A percentile compares a stretch with the other conserved stretches of the same genome.
These are phyloP conservation scores for Asterella californica DNA, from an alignment of 225 moss, liverwort and hornwort genomes.

Conservation along the genomic window DNA sequence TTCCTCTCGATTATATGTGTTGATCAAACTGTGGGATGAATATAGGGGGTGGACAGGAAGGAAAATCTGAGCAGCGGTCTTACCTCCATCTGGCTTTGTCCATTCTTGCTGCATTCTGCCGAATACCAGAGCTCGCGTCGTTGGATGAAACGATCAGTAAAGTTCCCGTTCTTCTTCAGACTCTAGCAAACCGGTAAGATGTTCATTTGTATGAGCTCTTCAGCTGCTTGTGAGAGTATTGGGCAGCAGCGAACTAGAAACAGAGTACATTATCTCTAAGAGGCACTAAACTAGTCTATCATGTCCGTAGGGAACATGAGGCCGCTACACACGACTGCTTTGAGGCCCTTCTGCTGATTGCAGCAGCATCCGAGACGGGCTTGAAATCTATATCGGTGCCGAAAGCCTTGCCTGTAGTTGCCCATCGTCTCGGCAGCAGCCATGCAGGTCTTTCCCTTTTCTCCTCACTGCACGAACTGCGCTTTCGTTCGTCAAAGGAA, in stretches of 20 bases:
- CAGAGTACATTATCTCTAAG: neutral
- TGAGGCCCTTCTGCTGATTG: conserved; percentile 79
- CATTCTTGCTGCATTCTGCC: conserved; percentile 84
- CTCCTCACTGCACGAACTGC: neutral
- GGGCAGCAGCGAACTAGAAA: neutral
- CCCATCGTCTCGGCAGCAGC: conserved; percentile 55
- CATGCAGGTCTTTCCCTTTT: conserved; percentile 48
- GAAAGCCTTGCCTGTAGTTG: conserved; percentile 45
- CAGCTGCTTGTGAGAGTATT: neutral
- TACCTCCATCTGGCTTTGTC: conserved; percentile 82
- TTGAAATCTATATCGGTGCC: conserved; percentile 45
- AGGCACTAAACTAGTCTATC: neutral
- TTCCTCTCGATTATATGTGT: neutral
- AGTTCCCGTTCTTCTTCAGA: conserved; percentile 75
- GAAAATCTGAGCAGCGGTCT: conserved; percentile 41
- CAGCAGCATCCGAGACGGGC: conserved; percentile 68
- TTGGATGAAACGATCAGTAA: conserved; percentile 79
- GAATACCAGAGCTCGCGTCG: conserved; percentile 74
- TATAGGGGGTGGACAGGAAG: conserved; percentile 27
- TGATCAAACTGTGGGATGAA: conserved; percentile 4
- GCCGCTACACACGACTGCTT: conserved; percentile 73
- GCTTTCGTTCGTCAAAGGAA: neutral
- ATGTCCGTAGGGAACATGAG: conserved; percentile 58
- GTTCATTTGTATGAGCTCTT: conserved; percentile 38
- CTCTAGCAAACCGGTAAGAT: conserved; percentile 83